Evolutionary conservation across 2,329 filamentous ascomycete genomes (phyloP), one percentile per base, ranked within the genome.

Genomic region (Cordyceps fumosorosea): DNA sequence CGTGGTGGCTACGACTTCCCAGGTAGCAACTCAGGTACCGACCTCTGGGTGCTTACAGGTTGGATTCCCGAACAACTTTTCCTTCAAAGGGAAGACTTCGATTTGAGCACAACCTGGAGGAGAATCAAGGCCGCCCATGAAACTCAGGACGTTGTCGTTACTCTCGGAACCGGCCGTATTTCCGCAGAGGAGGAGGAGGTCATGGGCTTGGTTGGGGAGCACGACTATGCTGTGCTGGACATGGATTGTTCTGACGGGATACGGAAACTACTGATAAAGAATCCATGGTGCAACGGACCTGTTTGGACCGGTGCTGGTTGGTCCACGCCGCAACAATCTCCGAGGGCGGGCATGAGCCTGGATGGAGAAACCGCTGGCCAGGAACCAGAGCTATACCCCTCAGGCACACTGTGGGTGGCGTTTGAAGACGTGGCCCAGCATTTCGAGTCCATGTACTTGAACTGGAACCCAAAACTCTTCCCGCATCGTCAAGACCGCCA

Each of bases 21-120:
- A 0, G 95, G 95, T 8, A 98, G 95, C 70, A 98, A 98, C 73
- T 98, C 93, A 0, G 93, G 91, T 12, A 98, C 93, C 2, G 95
- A 99, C 74, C 77, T 99, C 4, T 96, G 91, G 85, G 89, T 96
- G 1, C 76, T 99, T 60, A 96, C 90, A 0, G 93, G 95, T 34
- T 99, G 95, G 95, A 92, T 99, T 56, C 95, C 95, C 0, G 93
- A 99, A 75, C 95, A 99, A 73, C 79, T 98, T 1, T 96, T 96
- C 69, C 79, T 98, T 1, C 92, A 96, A 70, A 14, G 89, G 66
- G 89, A 95, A 65, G 91, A 96, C 64, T 81, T 93, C 3, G 87
- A 93, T 50, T 82, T 88, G 0, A 83, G 90, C 56, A 80, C 86
- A 57, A 82, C 95, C 0, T 99, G 95, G 95, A 80, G 80, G 44